Conservation (phyloP, 108 stramenopile species). For the Ochromonas danica region DNA sequence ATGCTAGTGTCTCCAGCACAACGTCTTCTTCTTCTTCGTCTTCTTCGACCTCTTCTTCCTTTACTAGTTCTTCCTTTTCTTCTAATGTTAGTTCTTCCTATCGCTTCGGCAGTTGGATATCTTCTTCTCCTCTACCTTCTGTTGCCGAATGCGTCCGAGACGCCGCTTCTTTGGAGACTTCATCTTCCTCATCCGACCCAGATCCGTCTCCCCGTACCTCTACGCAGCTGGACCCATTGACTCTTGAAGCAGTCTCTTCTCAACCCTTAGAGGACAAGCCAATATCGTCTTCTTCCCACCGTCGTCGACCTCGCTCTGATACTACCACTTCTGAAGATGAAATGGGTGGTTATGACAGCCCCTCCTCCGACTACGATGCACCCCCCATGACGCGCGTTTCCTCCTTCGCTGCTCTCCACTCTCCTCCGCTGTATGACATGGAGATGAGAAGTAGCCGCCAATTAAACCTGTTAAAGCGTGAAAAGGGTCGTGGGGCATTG, state of each 20-base stretch:
- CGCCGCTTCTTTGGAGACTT: too few species aligned
- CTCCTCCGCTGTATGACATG: conserved; percentile 12
- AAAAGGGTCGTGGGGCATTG: background rate
- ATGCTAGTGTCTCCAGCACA: too few species aligned
- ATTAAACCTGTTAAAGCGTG: background rate
- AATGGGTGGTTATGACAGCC: background rate
- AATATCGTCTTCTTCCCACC: background rate
- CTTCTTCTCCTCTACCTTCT: too few species aligned
- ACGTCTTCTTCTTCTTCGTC: background rate
- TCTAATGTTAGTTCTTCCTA: too few species aligned
- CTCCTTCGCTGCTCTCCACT: conserved; percentile 1
- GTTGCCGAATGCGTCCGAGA: too few species aligned
- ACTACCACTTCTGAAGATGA: background rate
- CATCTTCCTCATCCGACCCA: too few species aligned
- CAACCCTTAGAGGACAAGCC: too few species aligned
- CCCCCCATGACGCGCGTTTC: conserved; percentile 4
- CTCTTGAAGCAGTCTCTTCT: background rate
- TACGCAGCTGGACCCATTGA: background rate
- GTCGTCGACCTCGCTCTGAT: background rate
- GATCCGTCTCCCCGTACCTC: background rate
- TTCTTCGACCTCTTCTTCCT: too few species aligned
- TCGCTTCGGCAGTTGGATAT: too few species aligned
- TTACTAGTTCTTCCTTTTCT: too few species aligned
- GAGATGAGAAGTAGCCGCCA: background rate
- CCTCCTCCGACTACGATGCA: background rate